Percentiles rank a stretch among this genome's conserved stretches.
Evolutionary conservation across 78 protist genomes (phyloP).

Genomic region (Speleostelium caveatum): DNA sequence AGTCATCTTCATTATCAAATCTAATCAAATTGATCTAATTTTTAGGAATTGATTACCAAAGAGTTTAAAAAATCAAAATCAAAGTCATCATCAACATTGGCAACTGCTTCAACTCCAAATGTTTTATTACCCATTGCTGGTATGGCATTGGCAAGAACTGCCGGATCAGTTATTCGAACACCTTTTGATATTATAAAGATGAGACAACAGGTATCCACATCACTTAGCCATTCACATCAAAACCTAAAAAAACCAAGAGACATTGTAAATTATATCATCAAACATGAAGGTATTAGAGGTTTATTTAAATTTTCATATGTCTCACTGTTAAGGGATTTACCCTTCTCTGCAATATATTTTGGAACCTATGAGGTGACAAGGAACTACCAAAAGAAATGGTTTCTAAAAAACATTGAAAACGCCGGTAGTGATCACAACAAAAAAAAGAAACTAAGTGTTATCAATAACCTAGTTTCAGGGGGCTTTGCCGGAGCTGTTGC

Average conservation of each 20-base stretch:
- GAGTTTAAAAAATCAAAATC: not conserved
- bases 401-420: not conserved
- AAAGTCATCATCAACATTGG: not conserved
- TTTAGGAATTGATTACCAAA: not conserved
- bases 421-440: not conserved
- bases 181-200: conserved; percentile 58
- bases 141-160: conserved; percentile 19
- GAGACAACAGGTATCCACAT: conserved; percentile 35
- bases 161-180: conserved; percentile 45
- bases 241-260: not conserved
- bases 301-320: conserved; percentile 48
- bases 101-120: not conserved
- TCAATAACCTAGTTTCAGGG: conserved; percentile 28
- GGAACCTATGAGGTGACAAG: conserved; percentile 11
- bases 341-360: conserved; percentile 44
- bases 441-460: not conserved
- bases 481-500: conserved; percentile 34
- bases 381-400: not conserved
- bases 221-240: not conserved
- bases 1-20: no score
- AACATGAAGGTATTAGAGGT: conserved; percentile 15
- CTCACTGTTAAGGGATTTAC: conserved; percentile 48
- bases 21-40: no score
- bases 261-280: not conserved
- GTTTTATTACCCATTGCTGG: conserved; percentile 27